Percentiles rank a stretch among this genome's conserved stretches.
phyloP scores from a whole-genome alignment of 805 yeast species.

The Starmera quercuum region DNA sequence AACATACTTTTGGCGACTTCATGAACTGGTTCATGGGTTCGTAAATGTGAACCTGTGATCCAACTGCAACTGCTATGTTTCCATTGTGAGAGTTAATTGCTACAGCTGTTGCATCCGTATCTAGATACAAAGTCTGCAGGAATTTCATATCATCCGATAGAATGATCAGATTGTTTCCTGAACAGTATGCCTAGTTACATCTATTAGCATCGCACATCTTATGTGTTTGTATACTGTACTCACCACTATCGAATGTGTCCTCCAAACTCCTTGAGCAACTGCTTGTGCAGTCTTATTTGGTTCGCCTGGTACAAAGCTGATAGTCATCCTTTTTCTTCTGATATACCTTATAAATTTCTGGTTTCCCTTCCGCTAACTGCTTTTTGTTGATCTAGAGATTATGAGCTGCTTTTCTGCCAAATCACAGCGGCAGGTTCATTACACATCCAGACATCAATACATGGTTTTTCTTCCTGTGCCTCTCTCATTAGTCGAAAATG shows the following conservation, averaged over 20 bases:
- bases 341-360: no score
- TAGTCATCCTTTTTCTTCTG: conserved; percentile 34
- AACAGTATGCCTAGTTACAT: conserved; percentile 50
- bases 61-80: conserved; percentile 45
- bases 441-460: no score
- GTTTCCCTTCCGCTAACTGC: no score
- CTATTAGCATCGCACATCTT: no score
- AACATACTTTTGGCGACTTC: conserved; percentile 23
- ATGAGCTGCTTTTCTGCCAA: no score
- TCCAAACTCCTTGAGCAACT: conserved; percentile 59
- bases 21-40: conserved; percentile 47
- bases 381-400: no score
- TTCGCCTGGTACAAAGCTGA: conserved; percentile 79
- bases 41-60: conserved; percentile 36
- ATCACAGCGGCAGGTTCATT: no score
- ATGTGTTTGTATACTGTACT: conserved; percentile 3
- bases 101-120: conserved; percentile 57
- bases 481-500: no score
- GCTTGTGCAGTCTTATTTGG: conserved; percentile 55
- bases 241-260: conserved; percentile 46
- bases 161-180: conserved; percentile 81
- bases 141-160: conserved; percentile 42
- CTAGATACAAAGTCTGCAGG: conserved; percentile 72
- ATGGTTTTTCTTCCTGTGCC: no score
- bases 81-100: conserved; percentile 60